Base-by-base conservation (phyloP, 257 asterid genomes). In the Nicotiana tabacum region DNA sequence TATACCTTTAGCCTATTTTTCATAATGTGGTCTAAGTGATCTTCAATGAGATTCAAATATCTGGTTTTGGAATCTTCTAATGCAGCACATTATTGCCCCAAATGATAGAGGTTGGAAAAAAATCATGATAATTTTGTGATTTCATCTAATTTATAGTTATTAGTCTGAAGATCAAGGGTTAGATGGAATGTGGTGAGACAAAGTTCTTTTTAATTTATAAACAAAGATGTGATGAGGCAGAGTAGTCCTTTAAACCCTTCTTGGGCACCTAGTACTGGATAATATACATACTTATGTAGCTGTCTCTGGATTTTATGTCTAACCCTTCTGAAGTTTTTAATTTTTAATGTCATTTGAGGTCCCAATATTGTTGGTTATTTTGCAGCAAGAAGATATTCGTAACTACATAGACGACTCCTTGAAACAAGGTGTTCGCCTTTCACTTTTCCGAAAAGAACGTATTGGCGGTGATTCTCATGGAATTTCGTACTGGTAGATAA, bases 311-410 rank as follows among this genome's bases (percentile, higher is more conserved):
- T 51, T 74, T 72, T 15, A 27, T 18, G 27, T 74, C 61, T 8
- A 48, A 53, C 18, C 8, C 51, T 74, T 32, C 64, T 27, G 15
- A 48, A 24, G 1, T 9, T 48, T 48, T 8, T 3, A 27, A 74
- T 51, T 6, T 48, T 76, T 51, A 27, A 15, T 51, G 46, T 48
- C 80, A 76, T 1, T 51, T 76, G 65, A 76, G 80, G 65, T 74
- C 27, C 64, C 64, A 51, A 76, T 74, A 48, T 74, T 16, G 80
- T 84, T 83, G 84, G 78, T 81, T 87, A 60, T 92, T 90, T 81
- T 88, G 92, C 98, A 96, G 99, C 99, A 93, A 93, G 99, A 96
- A 83, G 99, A 96, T 88, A 91, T 96, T 67, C 88, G 96, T 82
- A 91, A 83, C 90, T 89, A 89, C 83, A 94, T 96, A 84, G 99